phyloP scores from a whole-genome alignment of 2,329 filamentous ascomycete genomes.

The Pyrenophora graminea region DNA sequence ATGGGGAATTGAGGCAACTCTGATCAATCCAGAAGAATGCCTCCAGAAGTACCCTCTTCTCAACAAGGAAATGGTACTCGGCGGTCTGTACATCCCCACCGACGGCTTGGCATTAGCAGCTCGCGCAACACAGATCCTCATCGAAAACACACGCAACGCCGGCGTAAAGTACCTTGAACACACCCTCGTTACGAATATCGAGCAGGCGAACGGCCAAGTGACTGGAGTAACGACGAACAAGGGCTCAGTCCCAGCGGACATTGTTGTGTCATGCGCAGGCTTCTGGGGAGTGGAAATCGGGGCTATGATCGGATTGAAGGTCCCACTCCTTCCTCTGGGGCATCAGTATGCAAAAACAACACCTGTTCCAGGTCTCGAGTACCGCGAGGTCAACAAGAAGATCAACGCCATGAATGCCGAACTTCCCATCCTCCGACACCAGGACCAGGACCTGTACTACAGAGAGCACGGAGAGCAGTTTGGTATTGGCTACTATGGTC shows the following conservation, averaged over 20 bases:
- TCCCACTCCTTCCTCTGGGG: conserved; percentile 64
- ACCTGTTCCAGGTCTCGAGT: conserved; percentile 52
- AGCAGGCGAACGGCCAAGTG: conserved; percentile 54
- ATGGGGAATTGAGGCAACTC: conserved; percentile 62
- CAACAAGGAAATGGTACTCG: conserved; percentile 59
- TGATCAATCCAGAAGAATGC: conserved; percentile 60
- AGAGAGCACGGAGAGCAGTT: conserved; percentile 66
- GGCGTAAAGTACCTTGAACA: conserved; percentile 62
- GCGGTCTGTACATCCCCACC: conserved; percentile 63
- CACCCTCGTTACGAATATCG: conserved; percentile 63
- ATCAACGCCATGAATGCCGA: conserved; percentile 56
- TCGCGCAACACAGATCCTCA: conserved; percentile 64
- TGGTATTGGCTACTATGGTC: conserved; percentile 68
- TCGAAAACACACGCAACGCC: conserved; percentile 60
- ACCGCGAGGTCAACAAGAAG: conserved; percentile 46
- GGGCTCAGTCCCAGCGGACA: conserved; percentile 60
- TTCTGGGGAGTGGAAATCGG: conserved; percentile 70
- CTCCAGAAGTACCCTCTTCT: conserved; percentile 59
- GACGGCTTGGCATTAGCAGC: conserved; percentile 66
- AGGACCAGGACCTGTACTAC: conserved; percentile 68
- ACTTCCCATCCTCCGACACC: conserved; percentile 64
- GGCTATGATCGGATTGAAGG: conserved; percentile 61
- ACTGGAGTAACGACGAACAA: conserved; percentile 60
- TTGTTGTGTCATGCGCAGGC: conserved; percentile 66
- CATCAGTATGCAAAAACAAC: conserved; percentile 69